Base-by-base conservation (phyloP, 1,139 yeast genomes). In the Chernovozyma sophiae-reginae region DNA sequence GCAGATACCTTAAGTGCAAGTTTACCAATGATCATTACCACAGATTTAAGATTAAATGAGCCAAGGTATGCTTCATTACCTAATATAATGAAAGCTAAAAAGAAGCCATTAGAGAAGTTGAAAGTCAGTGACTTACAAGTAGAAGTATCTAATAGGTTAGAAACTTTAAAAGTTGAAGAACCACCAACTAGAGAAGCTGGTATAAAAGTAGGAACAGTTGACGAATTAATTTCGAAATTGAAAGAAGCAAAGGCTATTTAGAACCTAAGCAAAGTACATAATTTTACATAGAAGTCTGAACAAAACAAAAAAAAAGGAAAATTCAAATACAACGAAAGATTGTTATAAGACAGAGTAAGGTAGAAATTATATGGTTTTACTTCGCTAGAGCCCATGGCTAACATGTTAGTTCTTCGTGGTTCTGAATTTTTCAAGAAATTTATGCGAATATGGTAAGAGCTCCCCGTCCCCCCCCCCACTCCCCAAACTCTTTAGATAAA, bases 81-180 rank as follows among this genome's bases (percentile, higher is more conserved):
- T 40, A 92, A 90, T 59, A 78, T 89, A 65, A 92, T 92, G 98
- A 92, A 92, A 72, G 98, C 97, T 39, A 92, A 92, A 72, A 90
- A 90, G 79, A 89, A 87, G 72, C 96, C 96, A 7, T 72, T 90
- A 59, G 84, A 77, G 48, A 81, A 79, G 50, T 60, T 84, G 47
- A 78, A 76, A 55, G 69, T 85, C 14, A 67, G 69, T n/a, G 95
- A 86, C 50, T 75, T 86, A 44, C 86, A 81, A 19, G 70, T 87
- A 24, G 86, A 82, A 35, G 57, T 79, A 15, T 58, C 75, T 24
- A 74, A 76, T 34, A 77, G 95, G 52, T 65, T 90, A 42, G 80
- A 86, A 55, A 72, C 81, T 3, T 55, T 87, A 43, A 78, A 81
- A 54, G 82, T 92, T 26, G 80, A 80, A 48, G 97, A 92, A 56